A percentile compares a stretch with the other conserved stretches of the same genome.
These are phyloP conservation scores for Apiospora kogelbergensis DNA, from an alignment of 2,329 filamentous ascomycete species.

Conservation along the genomic window DNA sequence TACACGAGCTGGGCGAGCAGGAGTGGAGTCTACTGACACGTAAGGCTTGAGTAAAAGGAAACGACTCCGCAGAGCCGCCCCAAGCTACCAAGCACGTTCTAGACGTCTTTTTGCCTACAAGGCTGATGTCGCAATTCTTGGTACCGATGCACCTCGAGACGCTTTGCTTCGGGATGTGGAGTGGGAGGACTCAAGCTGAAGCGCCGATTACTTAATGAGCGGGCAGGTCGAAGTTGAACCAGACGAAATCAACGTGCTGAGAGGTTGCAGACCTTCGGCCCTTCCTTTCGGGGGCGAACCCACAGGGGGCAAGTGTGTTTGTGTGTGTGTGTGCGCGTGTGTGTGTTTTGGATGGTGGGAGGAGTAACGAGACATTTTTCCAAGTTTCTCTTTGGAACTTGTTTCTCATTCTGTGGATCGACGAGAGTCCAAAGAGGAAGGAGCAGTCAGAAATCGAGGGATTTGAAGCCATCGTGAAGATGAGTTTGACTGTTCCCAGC, in stretches of 20 bases:
- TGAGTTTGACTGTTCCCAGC: background rate
- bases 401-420: background rate
- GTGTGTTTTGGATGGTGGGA: background rate
- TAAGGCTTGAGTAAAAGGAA: constrained; percentile 3
- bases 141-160: background rate
- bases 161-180: constrained; percentile 10
- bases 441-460: background rate
- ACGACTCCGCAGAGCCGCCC: constrained; percentile 2
- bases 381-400: background rate
- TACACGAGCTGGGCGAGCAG: background rate
- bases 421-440: background rate
- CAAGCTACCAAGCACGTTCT: background rate
- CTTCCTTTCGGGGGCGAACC: background rate
- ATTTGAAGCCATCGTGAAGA: constrained; percentile 6
- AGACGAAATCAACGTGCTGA: background rate
- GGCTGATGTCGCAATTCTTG: constrained; percentile 4
- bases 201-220: constrained; percentile 3
- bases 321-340: background rate
- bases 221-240: background rate
- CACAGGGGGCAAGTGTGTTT: too few relatives aligned
- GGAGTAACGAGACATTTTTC: background rate
- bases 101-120: background rate
- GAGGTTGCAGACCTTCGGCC: background rate
- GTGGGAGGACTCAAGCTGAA: background rate
- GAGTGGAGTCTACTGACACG: background rate